These are phyloP conservation scores for Arachis stenosperma DNA, from an alignment of 306 rosid genomes.

Conservation along the genomic window DNA sequence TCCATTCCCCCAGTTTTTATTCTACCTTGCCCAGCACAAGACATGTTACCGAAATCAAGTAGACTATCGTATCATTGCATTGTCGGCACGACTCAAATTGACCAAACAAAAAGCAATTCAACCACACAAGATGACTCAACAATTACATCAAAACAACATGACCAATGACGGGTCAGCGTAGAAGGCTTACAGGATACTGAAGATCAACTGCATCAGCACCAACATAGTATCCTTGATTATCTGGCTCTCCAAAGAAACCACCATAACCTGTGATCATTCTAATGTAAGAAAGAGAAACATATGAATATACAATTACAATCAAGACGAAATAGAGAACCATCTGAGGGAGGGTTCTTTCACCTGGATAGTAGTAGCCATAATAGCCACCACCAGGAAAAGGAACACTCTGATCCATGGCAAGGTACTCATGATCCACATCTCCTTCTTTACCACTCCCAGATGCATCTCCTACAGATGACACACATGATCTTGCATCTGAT, in stretches of 20 bases:
- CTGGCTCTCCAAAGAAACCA: conserved; percentile 60
- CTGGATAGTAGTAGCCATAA: conserved; percentile 79
- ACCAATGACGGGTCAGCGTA: not conserved
- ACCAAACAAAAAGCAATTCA: conserved; percentile 29
- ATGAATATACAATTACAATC: conserved; percentile 43
- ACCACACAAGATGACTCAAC: conserved; percentile 27
- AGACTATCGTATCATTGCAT: not conserved
- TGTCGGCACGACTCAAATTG: not conserved
- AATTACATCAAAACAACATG: conserved; percentile 3
- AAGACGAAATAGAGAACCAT: conserved; percentile 15
- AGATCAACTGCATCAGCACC: conserved; percentile 59
- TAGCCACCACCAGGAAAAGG: conserved; percentile 47
- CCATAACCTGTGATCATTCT: conserved; percentile 70
- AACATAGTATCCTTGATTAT: conserved; percentile 69
- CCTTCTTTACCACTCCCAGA: conserved; percentile 52
- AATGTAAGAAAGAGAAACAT: conserved; percentile 52
- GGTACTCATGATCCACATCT: conserved; percentile 54
- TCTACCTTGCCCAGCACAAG: not conserved
- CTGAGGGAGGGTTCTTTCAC: conserved; percentile 41
- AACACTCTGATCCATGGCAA: conserved; percentile 46
- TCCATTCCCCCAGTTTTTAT: not conserved
- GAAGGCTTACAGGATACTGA: conserved; percentile 74
- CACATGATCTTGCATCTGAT: conserved; percentile 70
- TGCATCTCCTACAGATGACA: conserved; percentile 63
- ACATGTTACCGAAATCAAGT: conserved; percentile 20